These are phyloP conservation scores for Candida montana DNA, from an alignment of 805 yeast species.

Conservation along the genomic window DNA sequence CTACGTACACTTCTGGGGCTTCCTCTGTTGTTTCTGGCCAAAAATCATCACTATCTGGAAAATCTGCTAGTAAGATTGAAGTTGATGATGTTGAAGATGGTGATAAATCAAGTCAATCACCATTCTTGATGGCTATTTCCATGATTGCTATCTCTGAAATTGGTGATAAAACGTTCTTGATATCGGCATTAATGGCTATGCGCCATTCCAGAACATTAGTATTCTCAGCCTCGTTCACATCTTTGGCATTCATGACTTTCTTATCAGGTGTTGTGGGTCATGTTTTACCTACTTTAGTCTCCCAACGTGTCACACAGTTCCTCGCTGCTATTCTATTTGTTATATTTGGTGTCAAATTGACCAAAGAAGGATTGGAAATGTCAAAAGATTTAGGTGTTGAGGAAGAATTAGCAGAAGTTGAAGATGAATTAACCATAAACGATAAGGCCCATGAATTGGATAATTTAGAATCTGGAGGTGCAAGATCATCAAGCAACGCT, in stretches of 20 bases:
- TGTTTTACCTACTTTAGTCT: slow-evolving; percentile 76
- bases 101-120: slow-evolving; percentile 9
- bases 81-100: not conserved
- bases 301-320: slow-evolving; percentile 74
- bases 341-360: slow-evolving; percentile 72
- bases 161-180: slow-evolving; percentile 94
- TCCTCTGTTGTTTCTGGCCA: no score
- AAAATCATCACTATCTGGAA: no score
- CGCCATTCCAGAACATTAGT: slow-evolving; percentile 77
- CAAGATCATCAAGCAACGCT: not conserved
- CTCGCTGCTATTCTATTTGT: slow-evolving; percentile 78
- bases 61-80: not conserved
- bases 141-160: slow-evolving; percentile 96
- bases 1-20: not conserved
- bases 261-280: slow-evolving; percentile 90
- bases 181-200: slow-evolving; percentile 98
- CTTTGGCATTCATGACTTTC: slow-evolving; percentile 86
- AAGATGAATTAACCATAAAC: slow-evolving; percentile 75
- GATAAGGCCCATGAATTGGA: slow-evolving; percentile 48
- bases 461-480: slow-evolving; percentile 46
- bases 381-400: slow-evolving; percentile 79
- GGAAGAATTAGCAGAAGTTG: slow-evolving; percentile 95
- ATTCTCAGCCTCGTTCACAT: slow-evolving; percentile 81
- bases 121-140: slow-evolving; percentile 74
- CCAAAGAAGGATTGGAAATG: slow-evolving; percentile 81